Evolutionary conservation across 2,329 filamentous ascomycete genomes (phyloP).

Genomic region (Plenodomus lindquistii): DNA sequence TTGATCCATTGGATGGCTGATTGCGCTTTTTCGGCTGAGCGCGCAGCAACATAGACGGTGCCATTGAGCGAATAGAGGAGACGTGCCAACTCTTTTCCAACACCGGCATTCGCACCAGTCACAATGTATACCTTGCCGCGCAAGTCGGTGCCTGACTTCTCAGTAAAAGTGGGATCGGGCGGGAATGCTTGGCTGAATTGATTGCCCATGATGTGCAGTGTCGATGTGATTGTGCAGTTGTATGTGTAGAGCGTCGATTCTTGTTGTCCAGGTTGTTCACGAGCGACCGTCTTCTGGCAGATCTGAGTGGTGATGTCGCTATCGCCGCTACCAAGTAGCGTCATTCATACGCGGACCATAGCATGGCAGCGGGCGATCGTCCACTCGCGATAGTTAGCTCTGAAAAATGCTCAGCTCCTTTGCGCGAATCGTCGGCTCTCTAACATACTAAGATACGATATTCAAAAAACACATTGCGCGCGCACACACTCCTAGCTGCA

Average conservation of each 20-base stretch:
- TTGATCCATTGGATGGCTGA: conserved; percentile 54
- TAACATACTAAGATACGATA: too few relatives aligned
- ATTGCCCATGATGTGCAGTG: conserved; percentile 16
- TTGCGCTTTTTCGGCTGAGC: conserved; percentile 42
- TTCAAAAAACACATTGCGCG: too few relatives aligned
- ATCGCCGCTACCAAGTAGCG: too few relatives aligned
- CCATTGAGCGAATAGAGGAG: conserved; percentile 60
- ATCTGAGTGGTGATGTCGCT: too few relatives aligned
- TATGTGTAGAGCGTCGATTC: not conserved
- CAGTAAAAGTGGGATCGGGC: conserved; percentile 20
- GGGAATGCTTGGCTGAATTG: conserved; percentile 21
- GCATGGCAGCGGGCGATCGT: not conserved
- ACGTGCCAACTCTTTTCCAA: conserved; percentile 57
- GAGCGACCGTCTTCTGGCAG: too few relatives aligned
- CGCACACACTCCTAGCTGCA: too few relatives aligned
- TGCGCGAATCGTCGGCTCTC: too few relatives aligned
- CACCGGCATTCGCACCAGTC: conserved; percentile 53
- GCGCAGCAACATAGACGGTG: conserved; percentile 60
- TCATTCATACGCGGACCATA: too few relatives aligned
- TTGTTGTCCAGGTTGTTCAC: too few relatives aligned
- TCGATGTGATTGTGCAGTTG: too few relatives aligned
- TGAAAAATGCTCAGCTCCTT: too few relatives aligned
- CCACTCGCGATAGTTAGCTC: too few relatives aligned
- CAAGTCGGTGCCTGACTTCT: conserved; percentile 40
- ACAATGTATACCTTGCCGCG: conserved; percentile 57